Conservation (phyloP, 352 stramenopile species). For the Peronosclerospora sorghi region DNA sequence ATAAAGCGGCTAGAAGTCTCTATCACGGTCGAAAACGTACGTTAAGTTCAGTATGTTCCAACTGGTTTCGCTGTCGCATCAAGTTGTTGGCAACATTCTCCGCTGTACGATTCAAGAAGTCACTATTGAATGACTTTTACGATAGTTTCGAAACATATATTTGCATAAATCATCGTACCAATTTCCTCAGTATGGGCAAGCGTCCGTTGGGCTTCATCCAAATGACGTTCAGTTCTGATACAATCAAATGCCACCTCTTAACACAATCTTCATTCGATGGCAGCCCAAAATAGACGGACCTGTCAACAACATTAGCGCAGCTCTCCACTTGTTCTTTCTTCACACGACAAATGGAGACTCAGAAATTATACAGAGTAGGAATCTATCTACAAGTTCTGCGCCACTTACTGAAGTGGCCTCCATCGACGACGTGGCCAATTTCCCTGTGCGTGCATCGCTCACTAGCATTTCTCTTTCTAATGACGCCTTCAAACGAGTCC, state of each 20-base stretch:
- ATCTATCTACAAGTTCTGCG: background rate
- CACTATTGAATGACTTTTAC: background rate
- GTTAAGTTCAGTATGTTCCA: constrained; percentile 50
- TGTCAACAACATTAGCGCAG: constrained; percentile 31
- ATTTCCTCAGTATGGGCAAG: constrained; percentile 60
- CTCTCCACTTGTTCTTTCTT: constrained; percentile 38
- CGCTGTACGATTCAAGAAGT: constrained; percentile 15
- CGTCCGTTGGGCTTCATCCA: constrained; percentile 63
- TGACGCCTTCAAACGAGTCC: constrained; percentile 30
- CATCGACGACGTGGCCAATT: constrained; percentile 11
- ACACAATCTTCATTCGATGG: no score
- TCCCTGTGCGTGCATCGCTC: constrained; percentile 25
- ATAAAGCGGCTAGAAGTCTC: background rate
- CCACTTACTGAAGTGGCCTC: constrained; percentile 13
- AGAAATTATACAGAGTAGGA: background rate
- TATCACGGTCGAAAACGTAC: constrained; percentile 16
- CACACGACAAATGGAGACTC: background rate
- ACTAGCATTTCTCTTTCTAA: constrained; percentile 52
- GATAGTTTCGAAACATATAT: no score
- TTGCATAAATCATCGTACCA: constrained; percentile 19
- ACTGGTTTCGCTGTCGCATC: constrained; percentile 50
- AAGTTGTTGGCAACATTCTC: constrained; percentile 63
- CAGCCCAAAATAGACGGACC: no score
- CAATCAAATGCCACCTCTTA: constrained; percentile 1
- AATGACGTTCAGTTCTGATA: constrained; percentile 49